Evolutionary conservation across 2,329 filamentous ascomycete species (phyloP), one percentile per base, ranked within the genome.

Genomic region (Alternaria sp.): DNA sequence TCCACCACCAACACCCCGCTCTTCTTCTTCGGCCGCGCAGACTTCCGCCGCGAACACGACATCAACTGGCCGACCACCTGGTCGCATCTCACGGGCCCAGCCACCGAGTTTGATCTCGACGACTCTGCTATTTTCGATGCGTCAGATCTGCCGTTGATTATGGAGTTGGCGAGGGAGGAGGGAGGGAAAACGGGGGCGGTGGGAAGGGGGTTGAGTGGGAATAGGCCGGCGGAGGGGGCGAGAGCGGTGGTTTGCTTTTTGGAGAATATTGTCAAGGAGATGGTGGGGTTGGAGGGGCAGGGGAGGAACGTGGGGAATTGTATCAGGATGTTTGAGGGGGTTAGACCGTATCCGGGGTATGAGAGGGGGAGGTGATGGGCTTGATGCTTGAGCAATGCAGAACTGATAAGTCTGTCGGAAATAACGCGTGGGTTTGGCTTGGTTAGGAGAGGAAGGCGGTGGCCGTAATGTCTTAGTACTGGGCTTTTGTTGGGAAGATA

Each of bases 21-120:
- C 54, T 68, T 69, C 50, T 77, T 77, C 71, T 71, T 78, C 47
- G 73, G 75, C 30, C 71, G 67, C 43, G 53, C 92, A 76, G 97
- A 97, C 82, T 97, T 97, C 81, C 90, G 91, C 6, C 97, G 95
- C 86, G 95, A 94, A 80, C 96, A 98, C 81, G 97, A 96, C 81
- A 94, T 97, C 82, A 92, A 97, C 75, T 89, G 88, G 72, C 91
- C 90, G 69, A 88, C 90, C 56, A 96, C 94, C 25, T 75, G 70
- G 71, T 33, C 50, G 4, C 54, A 68, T 3, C 64, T 76, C 20
- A 59, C 43, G 0, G 72, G 74, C 9, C 58, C 47, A 2, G 64
- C 64, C 1, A 69, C 69, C 0, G 74, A 78, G 46, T 75, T 66
- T 47, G 71, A 75, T 26, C 60, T 75, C 28, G n/a, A 63, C 3